Base-by-base conservation (phyloP, 805 yeast species). In the Kuraishia floccosa region DNA sequence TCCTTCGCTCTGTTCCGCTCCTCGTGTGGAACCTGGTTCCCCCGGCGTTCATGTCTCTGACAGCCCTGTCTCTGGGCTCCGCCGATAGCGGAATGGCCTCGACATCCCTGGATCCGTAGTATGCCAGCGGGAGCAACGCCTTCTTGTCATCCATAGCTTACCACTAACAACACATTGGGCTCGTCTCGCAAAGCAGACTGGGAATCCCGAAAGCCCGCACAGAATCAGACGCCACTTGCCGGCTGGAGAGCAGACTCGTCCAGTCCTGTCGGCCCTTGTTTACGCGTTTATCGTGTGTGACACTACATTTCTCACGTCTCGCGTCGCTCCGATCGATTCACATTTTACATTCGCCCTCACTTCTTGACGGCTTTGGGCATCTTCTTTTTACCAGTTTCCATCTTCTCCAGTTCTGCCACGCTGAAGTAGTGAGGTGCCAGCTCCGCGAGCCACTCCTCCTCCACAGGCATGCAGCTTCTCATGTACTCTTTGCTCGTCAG, bases 401-500 rank as follows among this genome's bases (percentile, higher is more conserved):
- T 31, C 21, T 30, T 32, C 11, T 35, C 28, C n/a, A 43, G 23
- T 30, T 49, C 44, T 14, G 30, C 25, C 12, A 35, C 10, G 10
- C 35, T 35, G 35, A 45, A 56, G 43, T 35, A 73, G 39, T 77
- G 84, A 2, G 86, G 81, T 1, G 93, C 95, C 38, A 74, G 68
- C 40, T 81, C 87, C 1, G 50, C 50, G 11, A 87, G 52, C 91
- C 94, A 82, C 29, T 58, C 58, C 19, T 80, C 87, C 25, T 77
- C 73, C 3, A 81, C 60, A 0, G 85, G 72, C 52, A 82, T 69
- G 44, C 86, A 76, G 40, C 78, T 78, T 35, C 87, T 66, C 85
- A 91, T 83, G 52, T 75, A 89, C 56, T 87, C 96, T 49, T 78
- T 83, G 17, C 85, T 70, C 0, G 98, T 89, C 29, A 81, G 53